Evolutionary conservation across 108 stramenopile genomes (phyloP).

Genomic region (Skeletonema costatum): DNA sequence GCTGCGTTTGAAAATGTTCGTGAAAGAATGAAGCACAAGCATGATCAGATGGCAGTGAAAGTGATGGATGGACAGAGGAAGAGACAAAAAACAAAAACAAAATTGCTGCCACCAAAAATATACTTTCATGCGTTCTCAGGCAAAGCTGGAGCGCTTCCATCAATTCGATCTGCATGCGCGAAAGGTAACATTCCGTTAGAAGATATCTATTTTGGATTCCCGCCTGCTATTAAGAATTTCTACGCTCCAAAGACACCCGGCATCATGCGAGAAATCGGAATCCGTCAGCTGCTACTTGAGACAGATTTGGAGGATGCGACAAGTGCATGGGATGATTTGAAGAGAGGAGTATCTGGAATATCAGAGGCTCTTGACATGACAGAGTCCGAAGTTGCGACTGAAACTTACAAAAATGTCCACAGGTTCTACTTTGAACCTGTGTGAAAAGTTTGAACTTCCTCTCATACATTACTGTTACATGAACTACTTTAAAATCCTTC

Average conservation of each 20-base stretch:
- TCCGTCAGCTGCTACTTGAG: slow-evolving; percentile 78
- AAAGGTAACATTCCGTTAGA: slow-evolving; percentile 34
- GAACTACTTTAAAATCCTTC: neutral
- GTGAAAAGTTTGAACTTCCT: slow-evolving; percentile 1
- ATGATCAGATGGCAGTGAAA: neutral
- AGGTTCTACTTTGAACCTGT: slow-evolving; percentile 51
- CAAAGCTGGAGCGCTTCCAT: slow-evolving; percentile 66
- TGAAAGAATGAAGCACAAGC: slow-evolving; percentile 26
- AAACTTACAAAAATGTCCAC: slow-evolving; percentile 62
- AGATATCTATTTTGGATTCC: slow-evolving; percentile 83
- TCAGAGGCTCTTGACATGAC: slow-evolving; percentile 56
- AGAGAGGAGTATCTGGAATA: slow-evolving; percentile 41
- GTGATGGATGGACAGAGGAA: slow-evolving; percentile 8
- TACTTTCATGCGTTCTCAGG: slow-evolving; percentile 93
- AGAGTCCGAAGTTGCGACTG: slow-evolving; percentile 50
- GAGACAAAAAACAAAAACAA: neutral
- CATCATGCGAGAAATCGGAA: slow-evolving; percentile 71
- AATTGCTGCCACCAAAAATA: slow-evolving; percentile 67
- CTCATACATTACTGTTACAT: neutral
- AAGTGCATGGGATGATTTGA: slow-evolving; percentile 52
- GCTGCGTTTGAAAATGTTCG: slow-evolving; percentile 39
- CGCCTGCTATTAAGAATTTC: slow-evolving; percentile 70
- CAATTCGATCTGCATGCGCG: slow-evolving; percentile 59
- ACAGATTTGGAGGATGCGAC: slow-evolving; percentile 83
- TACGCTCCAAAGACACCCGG: slow-evolving; percentile 69